A percentile compares a stretch with the other conserved stretches of the same genome.
Conservation (phyloP, 495 filamentous ascomycete species). For the Aspergillus mulundensis region DNA sequence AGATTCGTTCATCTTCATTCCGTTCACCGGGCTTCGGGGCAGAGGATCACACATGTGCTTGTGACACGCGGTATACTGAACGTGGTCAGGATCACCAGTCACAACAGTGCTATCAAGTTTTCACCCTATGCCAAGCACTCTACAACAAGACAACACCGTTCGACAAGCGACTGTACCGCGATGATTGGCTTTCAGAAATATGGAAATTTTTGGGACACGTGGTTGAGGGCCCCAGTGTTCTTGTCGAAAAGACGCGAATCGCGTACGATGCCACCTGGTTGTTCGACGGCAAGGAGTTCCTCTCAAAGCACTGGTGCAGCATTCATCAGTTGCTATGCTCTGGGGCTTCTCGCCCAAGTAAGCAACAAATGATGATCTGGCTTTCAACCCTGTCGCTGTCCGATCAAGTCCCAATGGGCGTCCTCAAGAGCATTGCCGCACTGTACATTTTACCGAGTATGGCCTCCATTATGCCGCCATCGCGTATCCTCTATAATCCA, state of each 20-base stretch:
- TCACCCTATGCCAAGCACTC: constrained; percentile 12
- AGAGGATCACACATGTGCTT: constrained; percentile 34
- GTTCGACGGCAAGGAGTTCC: constrained; percentile 11
- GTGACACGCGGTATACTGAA: constrained; percentile 31
- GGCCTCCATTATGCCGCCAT: constrained; percentile 10
- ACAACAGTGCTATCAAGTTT: neutral
- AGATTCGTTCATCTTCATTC: constrained; percentile 45
- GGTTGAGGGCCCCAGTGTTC: constrained; percentile 8
- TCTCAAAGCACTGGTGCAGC: constrained; percentile 28
- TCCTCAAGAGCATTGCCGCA: constrained; percentile 36
- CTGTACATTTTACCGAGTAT: constrained; percentile 28
- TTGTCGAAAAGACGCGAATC: constrained; percentile 10
- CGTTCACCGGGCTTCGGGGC: constrained; percentile 50
- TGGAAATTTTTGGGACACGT: constrained; percentile 14
- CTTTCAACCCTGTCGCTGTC: constrained; percentile 38
- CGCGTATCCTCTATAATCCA: neutral
- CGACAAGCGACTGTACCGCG: neutral
- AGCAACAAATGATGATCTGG: constrained; percentile 43
- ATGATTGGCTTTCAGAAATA: neutral
- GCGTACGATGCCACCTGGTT: constrained; percentile 19
- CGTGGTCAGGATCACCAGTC: constrained; percentile 8
- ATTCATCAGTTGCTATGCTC: constrained; percentile 31
- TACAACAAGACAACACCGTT: constrained; percentile 1
- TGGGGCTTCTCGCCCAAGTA: constrained; percentile 13
- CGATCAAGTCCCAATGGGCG: constrained; percentile 19